Percentiles rank a stretch among this genome's conserved stretches.
Evolutionary conservation across 352 stramenopile genomes (phyloP).

Genomic region (Aphanomyces invadans): DNA sequence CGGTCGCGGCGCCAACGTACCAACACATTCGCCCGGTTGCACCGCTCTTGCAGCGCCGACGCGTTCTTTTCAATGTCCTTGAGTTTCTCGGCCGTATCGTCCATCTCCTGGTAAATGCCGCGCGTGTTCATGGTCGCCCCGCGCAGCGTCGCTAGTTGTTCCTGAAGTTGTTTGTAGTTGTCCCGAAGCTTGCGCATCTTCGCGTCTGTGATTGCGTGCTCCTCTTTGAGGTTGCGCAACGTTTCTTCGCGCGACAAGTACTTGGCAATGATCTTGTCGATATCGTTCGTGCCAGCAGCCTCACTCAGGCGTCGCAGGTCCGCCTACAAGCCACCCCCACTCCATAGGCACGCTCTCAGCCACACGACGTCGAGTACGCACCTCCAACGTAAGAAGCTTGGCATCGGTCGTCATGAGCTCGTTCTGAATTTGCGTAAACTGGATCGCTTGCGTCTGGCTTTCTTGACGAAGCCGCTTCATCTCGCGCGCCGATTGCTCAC

Average conservation of each 20-base stretch:
- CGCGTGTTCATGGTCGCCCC: constrained; percentile 68
- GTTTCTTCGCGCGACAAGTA: constrained; percentile 63
- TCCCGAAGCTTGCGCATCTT: constrained; percentile 69
- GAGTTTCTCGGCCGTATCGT: constrained; percentile 67
- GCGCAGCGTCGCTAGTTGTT: constrained; percentile 49
- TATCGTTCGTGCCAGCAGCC: constrained; percentile 64
- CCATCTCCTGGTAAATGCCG: constrained; percentile 80
- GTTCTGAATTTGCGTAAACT: constrained; percentile 75
- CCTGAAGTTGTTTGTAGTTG: constrained; percentile 69
- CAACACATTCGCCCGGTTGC: constrained; percentile 66
- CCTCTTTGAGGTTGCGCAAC: constrained; percentile 61
- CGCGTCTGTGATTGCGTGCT: constrained; percentile 60
- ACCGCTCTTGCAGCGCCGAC: constrained; percentile 50
- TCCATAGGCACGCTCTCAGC: no score
- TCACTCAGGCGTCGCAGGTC: constrained; percentile 33
- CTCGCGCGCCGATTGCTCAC: constrained; percentile 65
- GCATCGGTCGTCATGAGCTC: constrained; percentile 63
- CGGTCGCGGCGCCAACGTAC: constrained; percentile 26
- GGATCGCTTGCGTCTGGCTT: constrained; percentile 60
- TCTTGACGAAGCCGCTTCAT: constrained; percentile 61
- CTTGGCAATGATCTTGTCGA: constrained; percentile 78
- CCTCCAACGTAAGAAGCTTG: constrained; percentile 49
- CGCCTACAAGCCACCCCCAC: not conserved
- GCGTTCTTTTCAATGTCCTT: constrained; percentile 81
- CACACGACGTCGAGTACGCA: no score